Conservation (phyloP, 2,329 filamentous ascomycete species). For the Tolypocladium cylindrosporum region DNA sequence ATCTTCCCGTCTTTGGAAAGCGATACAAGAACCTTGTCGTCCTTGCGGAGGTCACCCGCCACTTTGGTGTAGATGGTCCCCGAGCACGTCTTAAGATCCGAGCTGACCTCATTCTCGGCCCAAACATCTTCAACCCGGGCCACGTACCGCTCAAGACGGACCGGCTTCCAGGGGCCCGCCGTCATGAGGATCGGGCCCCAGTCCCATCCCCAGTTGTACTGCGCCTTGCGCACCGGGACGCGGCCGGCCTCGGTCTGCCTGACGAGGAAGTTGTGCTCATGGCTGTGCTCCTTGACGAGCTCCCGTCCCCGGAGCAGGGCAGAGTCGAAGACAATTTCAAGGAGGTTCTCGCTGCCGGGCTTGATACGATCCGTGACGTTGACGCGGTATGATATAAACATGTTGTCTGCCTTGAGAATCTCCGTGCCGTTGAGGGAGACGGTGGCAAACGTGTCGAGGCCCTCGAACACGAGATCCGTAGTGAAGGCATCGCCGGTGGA, state of each 20-base stretch:
- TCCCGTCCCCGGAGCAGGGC: constrained; percentile 41
- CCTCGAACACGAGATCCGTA: constrained; percentile 47
- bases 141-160: constrained; percentile 54
- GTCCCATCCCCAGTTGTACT: constrained; percentile 65
- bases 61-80: constrained; percentile 25
- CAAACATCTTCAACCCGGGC: constrained; percentile 50
- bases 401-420: constrained; percentile 50
- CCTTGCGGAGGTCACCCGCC: constrained; percentile 18
- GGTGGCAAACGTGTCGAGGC: constrained; percentile 53
- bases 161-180: constrained; percentile 55
- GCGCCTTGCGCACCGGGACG: constrained; percentile 44
- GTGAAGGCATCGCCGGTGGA: not conserved
- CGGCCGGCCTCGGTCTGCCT: constrained; percentile 34
- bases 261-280: constrained; percentile 42
- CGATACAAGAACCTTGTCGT: constrained; percentile 13
- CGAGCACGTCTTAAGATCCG: constrained; percentile 16
- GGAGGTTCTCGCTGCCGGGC: constrained; percentile 23
- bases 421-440: constrained; percentile 43
- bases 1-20: constrained; percentile 11
- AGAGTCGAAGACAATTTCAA: constrained; percentile 49
- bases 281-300: constrained; percentile 37
- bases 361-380: constrained; percentile 34
- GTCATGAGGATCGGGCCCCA: constrained; percentile 57
- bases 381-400: constrained; percentile 51
- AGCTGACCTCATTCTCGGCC: constrained; percentile 22